These are phyloP conservation scores for Solanum boliviense DNA, from an alignment of 257 asterid species.

Conservation along the genomic window DNA sequence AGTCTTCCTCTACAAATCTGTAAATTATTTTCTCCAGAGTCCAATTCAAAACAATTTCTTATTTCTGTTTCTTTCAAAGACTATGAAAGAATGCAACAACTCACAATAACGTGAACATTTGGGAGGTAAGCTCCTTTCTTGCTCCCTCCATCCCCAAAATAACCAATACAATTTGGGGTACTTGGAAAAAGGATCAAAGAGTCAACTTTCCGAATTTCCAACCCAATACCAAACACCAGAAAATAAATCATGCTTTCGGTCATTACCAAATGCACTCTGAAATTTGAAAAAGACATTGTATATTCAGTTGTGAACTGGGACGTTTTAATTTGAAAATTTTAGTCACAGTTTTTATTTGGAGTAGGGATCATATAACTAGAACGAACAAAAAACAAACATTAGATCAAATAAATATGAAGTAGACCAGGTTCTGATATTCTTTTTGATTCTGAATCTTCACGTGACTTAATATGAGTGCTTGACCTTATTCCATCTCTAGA, in stretches of 20 bases:
- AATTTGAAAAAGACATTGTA: background rate
- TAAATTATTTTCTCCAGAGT: background rate
- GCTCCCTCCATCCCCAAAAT: background rate
- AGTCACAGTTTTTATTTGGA: background rate
- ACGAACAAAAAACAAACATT: background rate
- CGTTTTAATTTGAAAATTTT: background rate
- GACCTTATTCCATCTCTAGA: background rate
- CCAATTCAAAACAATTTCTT: background rate
- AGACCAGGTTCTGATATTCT: background rate
- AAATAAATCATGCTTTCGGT: background rate
- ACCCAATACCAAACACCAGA: background rate
- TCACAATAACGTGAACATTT: background rate
- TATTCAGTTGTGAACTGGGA: background rate
- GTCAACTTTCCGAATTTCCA: background rate
- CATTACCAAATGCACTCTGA: background rate
- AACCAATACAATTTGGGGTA: background rate
- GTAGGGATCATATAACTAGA: background rate
- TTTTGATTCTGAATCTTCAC: background rate
- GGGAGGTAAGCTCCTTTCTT: background rate
- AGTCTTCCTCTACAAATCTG: background rate
- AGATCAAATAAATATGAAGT: background rate
- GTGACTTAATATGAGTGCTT: background rate
- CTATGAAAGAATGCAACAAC: background rate
- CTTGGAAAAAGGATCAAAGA: background rate
- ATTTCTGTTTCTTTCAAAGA: background rate